Conservation (phyloP, 1,284 basidiomycete genomes). For the Cryptococcus hybrid region DNA sequence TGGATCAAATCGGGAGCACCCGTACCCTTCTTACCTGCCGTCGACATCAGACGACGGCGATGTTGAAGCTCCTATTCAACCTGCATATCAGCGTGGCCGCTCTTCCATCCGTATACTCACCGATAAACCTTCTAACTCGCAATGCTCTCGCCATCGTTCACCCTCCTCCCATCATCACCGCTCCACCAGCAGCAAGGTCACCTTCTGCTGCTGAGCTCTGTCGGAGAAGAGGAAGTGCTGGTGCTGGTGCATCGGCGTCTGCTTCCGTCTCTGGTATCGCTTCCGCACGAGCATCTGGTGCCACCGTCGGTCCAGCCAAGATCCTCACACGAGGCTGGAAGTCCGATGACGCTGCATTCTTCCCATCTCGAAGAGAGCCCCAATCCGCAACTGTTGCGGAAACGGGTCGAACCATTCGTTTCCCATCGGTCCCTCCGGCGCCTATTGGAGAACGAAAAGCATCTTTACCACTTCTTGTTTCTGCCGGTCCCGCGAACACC, state of each 20-base stretch:
- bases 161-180: conserved; percentile 22
- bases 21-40: background rate
- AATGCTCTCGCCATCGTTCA: conserved; percentile 25
- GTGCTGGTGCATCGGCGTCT: background rate
- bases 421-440: background rate
- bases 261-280: background rate
- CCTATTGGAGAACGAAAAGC: background rate
- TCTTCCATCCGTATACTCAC: conserved; percentile 11
- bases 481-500: too few species aligned
- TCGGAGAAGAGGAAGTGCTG: conserved; percentile 16
- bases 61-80: background rate
- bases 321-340: conserved; percentile 12
- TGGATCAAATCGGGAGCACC: background rate
- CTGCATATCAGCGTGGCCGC: background rate
- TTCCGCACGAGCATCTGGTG: background rate
- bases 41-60: conserved; percentile 1
- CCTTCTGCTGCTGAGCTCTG: conserved; percentile 30
- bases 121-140: conserved; percentile 12
- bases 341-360: conserved; percentile 17
- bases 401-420: background rate
- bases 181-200: conserved; percentile 30
- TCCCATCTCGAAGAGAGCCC: conserved; percentile 6
- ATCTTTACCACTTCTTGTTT: too few species aligned
- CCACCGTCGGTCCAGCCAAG: background rate
- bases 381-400: background rate